These are phyloP conservation scores for Papilionanthe hybrid DNA, from an alignment of 116 monocot species.

Conservation along the genomic window DNA sequence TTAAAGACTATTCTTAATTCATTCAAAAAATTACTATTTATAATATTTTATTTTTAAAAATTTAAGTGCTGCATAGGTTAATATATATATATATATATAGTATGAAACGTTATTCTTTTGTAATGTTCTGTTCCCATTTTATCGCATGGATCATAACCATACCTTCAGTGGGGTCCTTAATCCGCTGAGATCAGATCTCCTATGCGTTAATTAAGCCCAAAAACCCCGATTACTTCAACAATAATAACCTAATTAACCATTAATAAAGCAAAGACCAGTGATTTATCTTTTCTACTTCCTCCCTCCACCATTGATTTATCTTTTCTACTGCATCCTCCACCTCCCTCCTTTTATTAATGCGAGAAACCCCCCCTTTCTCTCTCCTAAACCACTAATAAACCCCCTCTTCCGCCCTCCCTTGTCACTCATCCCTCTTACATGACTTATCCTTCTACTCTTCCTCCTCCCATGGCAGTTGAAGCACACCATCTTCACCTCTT, in stretches of 20 bases:
- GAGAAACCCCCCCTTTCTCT: not conserved
- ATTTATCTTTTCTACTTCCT: not conserved
- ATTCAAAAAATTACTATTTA: too few species aligned
- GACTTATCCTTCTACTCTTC: not conserved
- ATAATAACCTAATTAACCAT: not conserved
- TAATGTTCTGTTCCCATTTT: not conserved
- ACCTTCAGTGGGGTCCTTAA: not conserved
- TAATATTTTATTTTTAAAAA: too few species aligned
- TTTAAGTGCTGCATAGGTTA: too few species aligned
- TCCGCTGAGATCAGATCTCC: not conserved
- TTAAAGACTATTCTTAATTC: too few species aligned
- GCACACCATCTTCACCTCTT: constrained; percentile 28
- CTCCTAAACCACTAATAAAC: not conserved
- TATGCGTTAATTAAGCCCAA: not conserved
- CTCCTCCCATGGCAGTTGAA: constrained; percentile 28
- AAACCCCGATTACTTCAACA: not conserved
- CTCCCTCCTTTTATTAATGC: not conserved
- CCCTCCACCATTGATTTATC: too few species aligned
- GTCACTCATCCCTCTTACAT: not conserved
- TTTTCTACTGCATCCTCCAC: not conserved
- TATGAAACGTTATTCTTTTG: not conserved
- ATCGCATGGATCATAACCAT: not conserved
- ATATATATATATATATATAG: too few species aligned
- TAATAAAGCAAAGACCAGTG: not conserved
- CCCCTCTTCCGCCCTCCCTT: not conserved